Evolutionary conservation across 1,139 yeast genomes (phyloP), one percentile per base, ranked within the genome.

Genomic region (Geotrichum histeridarum): DNA sequence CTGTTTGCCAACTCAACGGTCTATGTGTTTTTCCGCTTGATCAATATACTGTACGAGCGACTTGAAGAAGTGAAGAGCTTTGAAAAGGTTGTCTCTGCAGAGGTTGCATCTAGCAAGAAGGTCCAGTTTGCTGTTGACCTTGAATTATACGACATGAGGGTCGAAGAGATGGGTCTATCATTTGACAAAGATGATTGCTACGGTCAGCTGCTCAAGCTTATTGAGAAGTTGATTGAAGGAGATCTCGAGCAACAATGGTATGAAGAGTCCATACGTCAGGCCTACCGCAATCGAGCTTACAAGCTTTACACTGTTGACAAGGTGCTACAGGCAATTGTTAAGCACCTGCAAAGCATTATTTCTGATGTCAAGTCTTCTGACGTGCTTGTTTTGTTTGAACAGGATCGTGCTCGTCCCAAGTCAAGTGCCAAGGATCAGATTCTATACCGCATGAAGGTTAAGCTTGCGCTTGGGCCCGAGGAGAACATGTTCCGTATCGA

Each of bases 181-280:
- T 84, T 91, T 62, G 76, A 76, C 35, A 88, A 89, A n/a, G 83
- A 83, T 62, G 75, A 80, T 62, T 86, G 94, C 54, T 94, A 93
- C 68, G 72, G 76, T 41, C 97, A 93, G 70, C 80, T 90, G 17
- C 74, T 93, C 57, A 75, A 74, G 2, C 75, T 93, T 56, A 80
- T 95, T 54, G 90, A 82, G 63, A 80, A 82, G 61, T 75, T 91
- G 52, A 86, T 94, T 60, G 95, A 89, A 64, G 96, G 96, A 31
- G 95, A 90, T 42, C 75, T 93, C 53, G 99, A 93, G 64, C 96
- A 90, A 61, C 95, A 86, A 69, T 86, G 95, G 87, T 93, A 87
- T 68, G 99, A 93, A 73, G 99, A 93, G 69, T 80, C 96, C 27
- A 73, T 94, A 58, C 88, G 99, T 61, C 97, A 91, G 74, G 97